Evolutionary conservation across 345 rosid species (phyloP).

Genomic region (Populus euphratica): DNA sequence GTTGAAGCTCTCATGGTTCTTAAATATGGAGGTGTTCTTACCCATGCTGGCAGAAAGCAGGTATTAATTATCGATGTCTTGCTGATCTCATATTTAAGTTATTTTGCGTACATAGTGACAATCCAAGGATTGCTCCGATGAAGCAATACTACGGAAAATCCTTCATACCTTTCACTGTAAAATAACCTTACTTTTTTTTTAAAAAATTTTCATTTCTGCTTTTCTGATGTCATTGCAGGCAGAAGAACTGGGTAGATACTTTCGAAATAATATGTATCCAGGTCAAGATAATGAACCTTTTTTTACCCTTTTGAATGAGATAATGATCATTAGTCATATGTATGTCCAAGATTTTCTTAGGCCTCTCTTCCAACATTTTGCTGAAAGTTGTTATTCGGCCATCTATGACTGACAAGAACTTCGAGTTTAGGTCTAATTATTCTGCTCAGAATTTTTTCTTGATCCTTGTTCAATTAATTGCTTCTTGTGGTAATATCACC

Average conservation of each 20-base stretch:
- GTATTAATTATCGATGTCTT: slow-evolving; percentile 30
- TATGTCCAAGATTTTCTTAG: not conserved
- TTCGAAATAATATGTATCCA: slow-evolving; percentile 98
- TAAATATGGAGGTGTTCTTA: slow-evolving; percentile 97
- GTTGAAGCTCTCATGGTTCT: slow-evolving; percentile 97
- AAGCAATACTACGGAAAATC: not conserved
- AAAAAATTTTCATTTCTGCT: slow-evolving; percentile 3
- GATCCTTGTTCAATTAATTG: not conserved
- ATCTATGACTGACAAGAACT: not conserved
- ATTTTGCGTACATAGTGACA: not conserved
- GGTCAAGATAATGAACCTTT: slow-evolving; percentile 41
- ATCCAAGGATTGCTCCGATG: not conserved
- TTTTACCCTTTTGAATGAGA: not conserved
- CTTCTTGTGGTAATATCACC: not conserved
- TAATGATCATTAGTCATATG: not conserved
- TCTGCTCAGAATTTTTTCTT: not conserved
- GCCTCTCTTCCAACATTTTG: not conserved
- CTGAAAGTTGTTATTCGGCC: not conserved
- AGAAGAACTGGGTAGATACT: slow-evolving; percentile 97
- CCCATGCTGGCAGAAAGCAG: slow-evolving; percentile 99
- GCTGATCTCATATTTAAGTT: not conserved
- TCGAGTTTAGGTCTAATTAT: not conserved
- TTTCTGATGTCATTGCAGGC: slow-evolving; percentile 53
- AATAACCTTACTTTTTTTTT: not conserved
- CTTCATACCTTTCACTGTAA: not conserved